Evolutionary conservation across 108 stramenopile species (phyloP).

Genomic region (Pseudonitzschia multistriata): DNA sequence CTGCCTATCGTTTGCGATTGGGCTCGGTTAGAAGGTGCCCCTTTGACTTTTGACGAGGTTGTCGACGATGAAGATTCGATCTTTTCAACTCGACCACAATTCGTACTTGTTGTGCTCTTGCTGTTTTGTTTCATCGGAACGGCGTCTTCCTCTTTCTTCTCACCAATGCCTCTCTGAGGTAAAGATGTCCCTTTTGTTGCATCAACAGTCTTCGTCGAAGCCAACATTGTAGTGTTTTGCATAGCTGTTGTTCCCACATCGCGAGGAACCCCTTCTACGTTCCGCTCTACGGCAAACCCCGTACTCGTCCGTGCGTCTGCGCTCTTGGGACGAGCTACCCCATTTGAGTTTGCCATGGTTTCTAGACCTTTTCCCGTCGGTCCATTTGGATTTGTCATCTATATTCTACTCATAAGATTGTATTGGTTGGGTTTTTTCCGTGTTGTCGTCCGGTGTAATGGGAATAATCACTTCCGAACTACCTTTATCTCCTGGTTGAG

Average conservation of each 20-base stretch:
- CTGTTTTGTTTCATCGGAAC: background rate
- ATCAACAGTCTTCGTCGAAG: background rate
- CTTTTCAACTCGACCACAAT: background rate
- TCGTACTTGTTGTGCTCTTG: background rate
- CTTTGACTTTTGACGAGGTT: conserved; percentile 1
- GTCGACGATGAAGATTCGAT: background rate
- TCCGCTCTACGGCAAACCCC: background rate
- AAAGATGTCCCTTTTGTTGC: background rate
- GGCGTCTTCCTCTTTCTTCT: background rate
- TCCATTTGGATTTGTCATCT: conserved; percentile 3
- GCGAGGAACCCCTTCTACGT: background rate
- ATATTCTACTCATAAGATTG: background rate
- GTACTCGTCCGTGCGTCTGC: conserved; percentile 5
- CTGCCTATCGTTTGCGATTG: background rate
- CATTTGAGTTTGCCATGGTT: conserved; percentile 9
- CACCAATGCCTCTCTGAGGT: background rate
- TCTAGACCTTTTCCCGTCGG: conserved; percentile 3
- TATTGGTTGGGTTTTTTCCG: background rate
- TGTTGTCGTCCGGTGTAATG: background rate
- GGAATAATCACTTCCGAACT: conserved; percentile 3
- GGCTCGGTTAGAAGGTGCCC: background rate
- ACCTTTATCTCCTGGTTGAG: conserved; percentile 3
- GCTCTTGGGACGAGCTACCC: background rate
- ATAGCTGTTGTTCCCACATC: background rate
- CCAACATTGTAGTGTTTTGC: background rate